Evolutionary conservation across 2,329 filamentous ascomycete species (phyloP).

Genomic region (Phyllosticta ampelicida): DNA sequence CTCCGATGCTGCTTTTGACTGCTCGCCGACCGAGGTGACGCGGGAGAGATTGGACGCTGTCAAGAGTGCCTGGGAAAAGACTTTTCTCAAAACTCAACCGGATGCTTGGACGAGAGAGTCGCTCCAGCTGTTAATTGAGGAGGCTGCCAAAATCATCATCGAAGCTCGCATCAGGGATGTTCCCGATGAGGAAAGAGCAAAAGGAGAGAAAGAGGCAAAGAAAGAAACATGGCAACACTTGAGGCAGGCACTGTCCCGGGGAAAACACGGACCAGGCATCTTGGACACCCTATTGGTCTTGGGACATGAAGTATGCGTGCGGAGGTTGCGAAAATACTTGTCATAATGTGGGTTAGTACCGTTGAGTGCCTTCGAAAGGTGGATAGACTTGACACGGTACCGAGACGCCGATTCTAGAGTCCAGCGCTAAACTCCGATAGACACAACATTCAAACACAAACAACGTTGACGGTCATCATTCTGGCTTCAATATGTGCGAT

Average conservation of each 20-base stretch:
- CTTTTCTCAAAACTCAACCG: not conserved
- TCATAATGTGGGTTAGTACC: no score
- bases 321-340: constrained; percentile 3
- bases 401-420: not conserved
- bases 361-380: not conserved
- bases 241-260: constrained; percentile 20
- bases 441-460: no score
- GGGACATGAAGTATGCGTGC: constrained; percentile 16
- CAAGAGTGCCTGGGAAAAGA: not conserved
- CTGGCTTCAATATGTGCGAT: no score
- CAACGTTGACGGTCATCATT: no score
- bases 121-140: not conserved
- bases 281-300: constrained; percentile 26
- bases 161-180: not conserved
- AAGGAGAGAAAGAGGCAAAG: constrained; percentile 11
- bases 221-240: constrained; percentile 27
- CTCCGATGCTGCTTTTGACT: constrained; percentile 6
- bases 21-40: not conserved
- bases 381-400: not conserved
- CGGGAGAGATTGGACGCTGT: not conserved
- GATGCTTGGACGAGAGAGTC: not conserved
- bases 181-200: not conserved
- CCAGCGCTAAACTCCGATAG: no score
- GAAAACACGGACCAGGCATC: constrained; percentile 24
- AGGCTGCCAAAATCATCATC: not conserved